These are phyloP conservation scores for Cladorrhinum sp. DNA, from an alignment of 2,329 filamentous ascomycete species.

Conservation along the genomic window DNA sequence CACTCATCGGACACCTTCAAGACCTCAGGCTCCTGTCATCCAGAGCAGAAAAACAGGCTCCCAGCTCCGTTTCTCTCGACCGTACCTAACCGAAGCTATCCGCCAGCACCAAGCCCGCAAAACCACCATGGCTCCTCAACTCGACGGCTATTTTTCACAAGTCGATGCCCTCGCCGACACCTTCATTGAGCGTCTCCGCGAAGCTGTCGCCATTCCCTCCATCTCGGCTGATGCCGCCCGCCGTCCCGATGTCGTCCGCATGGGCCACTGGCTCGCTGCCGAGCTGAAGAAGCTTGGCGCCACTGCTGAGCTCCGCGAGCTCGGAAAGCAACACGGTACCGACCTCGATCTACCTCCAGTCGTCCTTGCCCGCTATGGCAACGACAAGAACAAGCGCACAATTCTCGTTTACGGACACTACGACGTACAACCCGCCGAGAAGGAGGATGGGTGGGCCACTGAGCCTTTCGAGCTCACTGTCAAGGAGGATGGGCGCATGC, in stretches of 20 bases:
- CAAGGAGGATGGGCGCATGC: conserved; percentile 92
- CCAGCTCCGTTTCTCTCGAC: conserved; percentile 17
- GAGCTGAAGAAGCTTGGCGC: conserved; percentile 84
- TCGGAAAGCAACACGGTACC: conserved; percentile 90
- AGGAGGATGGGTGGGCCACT: conserved; percentile 92
- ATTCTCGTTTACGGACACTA: conserved; percentile 98
- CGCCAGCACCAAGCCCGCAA: conserved; percentile 61
- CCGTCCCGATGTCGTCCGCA: conserved; percentile 88
- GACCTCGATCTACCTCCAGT: conserved; percentile 89
- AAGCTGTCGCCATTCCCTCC: conserved; percentile 94
- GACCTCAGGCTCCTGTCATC: background rate
- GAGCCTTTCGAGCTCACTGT: conserved; percentile 88
- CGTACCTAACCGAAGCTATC: conserved; percentile 53
- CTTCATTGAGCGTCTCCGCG: conserved; percentile 86
- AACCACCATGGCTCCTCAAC: conserved; percentile 87
- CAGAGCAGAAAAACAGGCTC: background rate
- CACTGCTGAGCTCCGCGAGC: conserved; percentile 76
- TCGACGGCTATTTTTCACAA: conserved; percentile 91
- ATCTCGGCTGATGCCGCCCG: conserved; percentile 88
- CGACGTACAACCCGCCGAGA: conserved; percentile 92
- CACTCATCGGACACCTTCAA: background rate
- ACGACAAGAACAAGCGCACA: conserved; percentile 87
- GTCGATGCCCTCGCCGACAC: conserved; percentile 74
- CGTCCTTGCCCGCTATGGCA: conserved; percentile 87
- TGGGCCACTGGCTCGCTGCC: conserved; percentile 85